Base-by-base conservation (phyloP, 2,329 filamentous ascomycete genomes). In the Microdochium paspali region DNA sequence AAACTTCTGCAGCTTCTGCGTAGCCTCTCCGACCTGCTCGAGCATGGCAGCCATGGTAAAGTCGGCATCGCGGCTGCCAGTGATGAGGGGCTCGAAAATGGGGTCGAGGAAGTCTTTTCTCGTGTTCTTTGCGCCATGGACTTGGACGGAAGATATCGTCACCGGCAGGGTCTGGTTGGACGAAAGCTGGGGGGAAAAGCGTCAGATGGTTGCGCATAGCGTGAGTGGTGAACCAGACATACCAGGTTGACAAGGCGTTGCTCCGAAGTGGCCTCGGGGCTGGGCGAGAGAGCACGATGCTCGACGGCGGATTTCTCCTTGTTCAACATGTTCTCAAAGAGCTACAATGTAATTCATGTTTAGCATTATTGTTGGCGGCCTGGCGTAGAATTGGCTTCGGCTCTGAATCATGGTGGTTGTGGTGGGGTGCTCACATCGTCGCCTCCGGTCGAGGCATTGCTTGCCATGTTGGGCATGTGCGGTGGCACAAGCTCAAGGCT, bases 141-240 rank as follows among this genome's bases (percentile, higher is more conserved):
- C 75, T 57, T 86, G 82, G 61, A 98, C 79, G 42, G 88, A 87
- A 57, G 87, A 87, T 62, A 98, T 84, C 13, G 89, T 88, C 58
- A 93, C 87, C 35, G 93, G 91, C 49, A 93, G 80, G 40, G 87
- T 87, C 54, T 85, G 84, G 65, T 97, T 95, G 66, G 86, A 79
- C 55, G 82, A 78, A 59, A 94, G 78, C 85, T 90, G 53, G 21
- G 20, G 10, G 35, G 23, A 13, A 40, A 9, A 18, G 7, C 26
- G 7, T 28, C 26, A 28, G 13, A 28, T 28, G 7, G 7, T 28
- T 7, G 26, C 7, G 13, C 7, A 7, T 28, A 13, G 26, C 26
- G 26, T 13, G 26, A 13, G 26, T 13, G 26, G 26, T n/a, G n/a
- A n/a, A n/a, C n/a, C 13, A 35, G 23, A 18, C 71, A 50, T 69